Base-by-base conservation (phyloP, 73 alveolate genomes). In the Diophrys appendiculata region DNA sequence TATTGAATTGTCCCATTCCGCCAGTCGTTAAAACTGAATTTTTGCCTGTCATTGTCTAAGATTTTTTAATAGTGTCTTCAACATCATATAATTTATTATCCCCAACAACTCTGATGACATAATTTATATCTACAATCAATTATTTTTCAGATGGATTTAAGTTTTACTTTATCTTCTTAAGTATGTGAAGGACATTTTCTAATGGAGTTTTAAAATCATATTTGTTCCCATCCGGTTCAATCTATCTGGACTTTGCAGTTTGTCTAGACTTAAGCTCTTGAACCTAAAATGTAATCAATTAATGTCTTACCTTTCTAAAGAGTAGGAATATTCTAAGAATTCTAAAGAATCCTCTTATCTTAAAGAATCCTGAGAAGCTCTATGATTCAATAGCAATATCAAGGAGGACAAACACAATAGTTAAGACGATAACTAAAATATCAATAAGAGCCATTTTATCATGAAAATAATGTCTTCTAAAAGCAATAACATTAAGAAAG, bases 291-390 rank as follows among this genome's bases (percentile, higher is more conserved):
- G 34, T 72, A n/a, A 33, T 34, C 31, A 28, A 31, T 1, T 43
- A 28, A 18, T 43, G 76, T 24, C n/a, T 34, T 52, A 35, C 43
- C 56, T 35, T 72, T 55, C 33, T 30, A 53, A 18, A n/a, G 25
- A 26, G 56, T 54, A 13, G 81, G 81, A 13, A 72, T 31, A 72
- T 31, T 23, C 71, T 52, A 3, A 72, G 52, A 0, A 72, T 26
- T 35, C 81, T 33, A 30, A 72, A 30, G 43, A 72, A 32, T 23
- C 81, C 81, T 52, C 81, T 72, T n/a, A 52, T 53, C 30, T 72
- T 72, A 18, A 72, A 31, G 0, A 72, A 14, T 0, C 23, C 26
- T 23, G 34, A 26, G 0, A 72, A 1, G 24, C 72, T 26, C 22
- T 24, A 14, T 26, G 34, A n/a, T 25, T 34, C 29, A 25, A 72